These are phyloP conservation scores for Mrakia hoshinonis DNA, from an alignment of 768 basidiomycete species.

Conservation along the genomic window DNA sequence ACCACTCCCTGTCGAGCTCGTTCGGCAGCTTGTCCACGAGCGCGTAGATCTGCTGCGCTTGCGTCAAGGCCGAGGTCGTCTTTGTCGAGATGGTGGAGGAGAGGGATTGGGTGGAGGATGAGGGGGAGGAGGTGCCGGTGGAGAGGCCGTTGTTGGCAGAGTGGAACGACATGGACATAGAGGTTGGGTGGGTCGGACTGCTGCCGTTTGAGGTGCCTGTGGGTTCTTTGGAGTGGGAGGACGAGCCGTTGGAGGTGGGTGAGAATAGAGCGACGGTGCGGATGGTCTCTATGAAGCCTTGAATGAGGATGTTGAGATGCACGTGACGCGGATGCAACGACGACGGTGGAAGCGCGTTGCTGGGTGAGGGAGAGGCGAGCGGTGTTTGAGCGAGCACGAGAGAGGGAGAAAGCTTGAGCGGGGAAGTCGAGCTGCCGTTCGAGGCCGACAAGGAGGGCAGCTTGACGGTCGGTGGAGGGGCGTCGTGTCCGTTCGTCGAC, in stretches of 20 bases:
- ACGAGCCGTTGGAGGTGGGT: slow-evolving; percentile 7
- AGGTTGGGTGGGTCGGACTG: background rate
- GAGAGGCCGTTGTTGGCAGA: background rate
- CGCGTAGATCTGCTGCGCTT: slow-evolving; percentile 56
- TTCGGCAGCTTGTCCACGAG: slow-evolving; percentile 51
- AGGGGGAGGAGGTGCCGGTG: background rate
- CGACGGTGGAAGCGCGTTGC: slow-evolving; percentile 29
- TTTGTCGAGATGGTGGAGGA: slow-evolving; percentile 19
- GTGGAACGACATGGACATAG: slow-evolving; percentile 6
- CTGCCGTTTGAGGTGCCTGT: background rate
- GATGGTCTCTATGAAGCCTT: slow-evolving; percentile 76
- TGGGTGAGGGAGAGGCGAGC: slow-evolving; percentile 16
- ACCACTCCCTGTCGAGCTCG: slow-evolving; percentile 54
- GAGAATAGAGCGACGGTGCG: slow-evolving; percentile 45
- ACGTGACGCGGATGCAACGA: slow-evolving; percentile 69
- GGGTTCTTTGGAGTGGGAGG: background rate
- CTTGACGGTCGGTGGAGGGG: background rate
- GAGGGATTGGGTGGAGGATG: slow-evolving; percentile 3
- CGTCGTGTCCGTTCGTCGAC: background rate
- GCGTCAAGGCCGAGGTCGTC: slow-evolving; percentile 35
- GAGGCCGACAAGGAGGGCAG: background rate
- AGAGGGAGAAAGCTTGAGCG: background rate
- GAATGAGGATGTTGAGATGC: slow-evolving; percentile 73
- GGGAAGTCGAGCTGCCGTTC: background rate
- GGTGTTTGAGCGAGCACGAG: background rate